phyloP scores from a whole-genome alignment of 441 rosid species.

The Pelargonium fulgidum region DNA sequence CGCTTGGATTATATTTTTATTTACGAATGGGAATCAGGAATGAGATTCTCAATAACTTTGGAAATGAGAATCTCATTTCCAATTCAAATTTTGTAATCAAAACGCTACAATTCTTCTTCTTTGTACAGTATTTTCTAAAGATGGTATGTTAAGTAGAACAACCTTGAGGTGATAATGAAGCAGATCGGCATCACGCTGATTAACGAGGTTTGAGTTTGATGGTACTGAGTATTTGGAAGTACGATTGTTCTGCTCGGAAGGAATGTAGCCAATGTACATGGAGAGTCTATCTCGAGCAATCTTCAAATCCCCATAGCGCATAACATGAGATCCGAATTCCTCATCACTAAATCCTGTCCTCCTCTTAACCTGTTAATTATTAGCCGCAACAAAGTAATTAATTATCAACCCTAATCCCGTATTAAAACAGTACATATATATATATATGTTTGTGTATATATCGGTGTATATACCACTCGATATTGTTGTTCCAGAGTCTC shows the following conservation, averaged over 20 bases:
- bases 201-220: conserved; percentile 19
- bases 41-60: too few species aligned
- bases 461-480: too few species aligned
- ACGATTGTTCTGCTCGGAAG: conserved; percentile 16
- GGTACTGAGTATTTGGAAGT: background rate
- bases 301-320: conserved; percentile 40
- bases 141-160: background rate
- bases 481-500: too few species aligned
- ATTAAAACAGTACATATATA: too few species aligned
- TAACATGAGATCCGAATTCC: conserved; percentile 34
- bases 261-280: conserved; percentile 40
- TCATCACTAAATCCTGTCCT: conserved; percentile 32
- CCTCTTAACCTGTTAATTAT: conserved; percentile 29
- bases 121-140: background rate
- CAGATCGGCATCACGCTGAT: conserved; percentile 40
- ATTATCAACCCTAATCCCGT: too few species aligned
- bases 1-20: too few species aligned
- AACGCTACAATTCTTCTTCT: too few species aligned
- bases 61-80: too few species aligned
- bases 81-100: too few species aligned
- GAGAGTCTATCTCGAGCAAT: conserved; percentile 29
- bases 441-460: too few species aligned
- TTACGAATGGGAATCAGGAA: too few species aligned
- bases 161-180: conserved; percentile 44
- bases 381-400: too few species aligned